Evolutionary conservation across 2,329 filamentous ascomycete genomes (phyloP).

Genomic region (Gaeumannomyces tritici): DNA sequence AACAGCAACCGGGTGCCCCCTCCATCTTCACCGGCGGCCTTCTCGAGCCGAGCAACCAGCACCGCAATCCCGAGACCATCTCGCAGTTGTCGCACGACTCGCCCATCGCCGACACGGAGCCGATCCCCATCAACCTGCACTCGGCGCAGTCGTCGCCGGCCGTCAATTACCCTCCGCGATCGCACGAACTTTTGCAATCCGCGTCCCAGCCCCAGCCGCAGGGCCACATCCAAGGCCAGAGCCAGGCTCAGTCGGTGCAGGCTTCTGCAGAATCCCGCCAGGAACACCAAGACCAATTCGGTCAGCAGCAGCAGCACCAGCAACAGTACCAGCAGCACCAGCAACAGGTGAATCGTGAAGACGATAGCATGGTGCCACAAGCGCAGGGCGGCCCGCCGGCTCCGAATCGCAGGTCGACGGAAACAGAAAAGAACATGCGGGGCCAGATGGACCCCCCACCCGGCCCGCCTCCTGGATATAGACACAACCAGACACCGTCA

Average conservation of each 20-base stretch:
- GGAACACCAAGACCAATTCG: constrained; percentile 20
- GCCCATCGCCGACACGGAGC: constrained; percentile 39
- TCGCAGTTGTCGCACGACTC: constrained; percentile 57
- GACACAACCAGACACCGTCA: constrained; percentile 34
- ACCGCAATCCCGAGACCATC: constrained; percentile 47
- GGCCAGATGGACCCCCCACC: constrained; percentile 30
- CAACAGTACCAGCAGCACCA: constrained; percentile 16
- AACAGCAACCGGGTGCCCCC: constrained; percentile 19
- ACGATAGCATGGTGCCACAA: constrained; percentile 31
- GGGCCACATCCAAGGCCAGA: not conserved
- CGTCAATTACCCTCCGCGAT: constrained; percentile 25
- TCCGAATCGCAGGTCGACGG: constrained; percentile 34
- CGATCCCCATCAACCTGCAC: constrained; percentile 28
- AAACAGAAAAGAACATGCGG: constrained; percentile 36
- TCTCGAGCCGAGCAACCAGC: constrained; percentile 21
- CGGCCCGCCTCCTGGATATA: constrained; percentile 41
- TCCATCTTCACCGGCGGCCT: constrained; percentile 12
- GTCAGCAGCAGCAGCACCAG: constrained; percentile 3
- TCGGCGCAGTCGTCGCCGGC: constrained; percentile 33
- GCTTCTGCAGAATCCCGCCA: constrained; percentile 13
- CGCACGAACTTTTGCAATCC: constrained; percentile 23
- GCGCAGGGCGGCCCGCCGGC: constrained; percentile 31
- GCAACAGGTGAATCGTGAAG: constrained; percentile 5
- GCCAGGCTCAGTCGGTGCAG: constrained; percentile 17
- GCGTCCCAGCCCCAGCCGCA: constrained; percentile 13